Conservation (phyloP, 257 asterid genomes). For the Paulownia fortunei region DNA sequence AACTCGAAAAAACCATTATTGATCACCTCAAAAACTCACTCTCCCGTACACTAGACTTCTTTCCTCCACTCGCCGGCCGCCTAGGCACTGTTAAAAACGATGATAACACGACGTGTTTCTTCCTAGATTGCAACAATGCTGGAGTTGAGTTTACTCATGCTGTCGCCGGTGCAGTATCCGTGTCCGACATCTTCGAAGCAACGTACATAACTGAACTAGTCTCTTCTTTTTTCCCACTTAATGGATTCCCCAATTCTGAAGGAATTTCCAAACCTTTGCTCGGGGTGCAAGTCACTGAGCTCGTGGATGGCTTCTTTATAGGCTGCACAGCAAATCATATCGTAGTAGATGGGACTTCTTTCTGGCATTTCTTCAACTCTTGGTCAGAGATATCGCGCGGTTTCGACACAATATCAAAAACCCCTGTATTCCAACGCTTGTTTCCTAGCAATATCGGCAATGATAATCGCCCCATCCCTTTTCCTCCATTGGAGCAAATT, state of each 20-base stretch:
- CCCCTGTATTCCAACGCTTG: conserved; percentile 38
- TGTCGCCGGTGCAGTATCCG: background rate
- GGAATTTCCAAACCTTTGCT: conserved; percentile 44
- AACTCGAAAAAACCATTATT: conserved; percentile 13
- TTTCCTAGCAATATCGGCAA: background rate
- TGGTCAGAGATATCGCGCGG: conserved; percentile 50
- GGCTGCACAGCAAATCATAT: conserved; percentile 39
- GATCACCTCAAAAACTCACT: conserved; percentile 40
- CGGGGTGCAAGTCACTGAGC: conserved; percentile 47
- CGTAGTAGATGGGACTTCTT: conserved; percentile 35
- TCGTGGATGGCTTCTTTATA: conserved; percentile 48
- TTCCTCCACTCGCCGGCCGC: conserved; percentile 53
- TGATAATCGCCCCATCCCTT: background rate
- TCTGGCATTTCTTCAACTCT: conserved; percentile 50
- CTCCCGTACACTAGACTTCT: conserved; percentile 38
- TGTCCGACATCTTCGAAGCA: conserved; percentile 33
- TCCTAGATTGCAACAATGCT: conserved; percentile 36
- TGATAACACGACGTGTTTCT: conserved; percentile 8
- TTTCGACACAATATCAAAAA: background rate
- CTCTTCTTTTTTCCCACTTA: conserved; percentile 37
- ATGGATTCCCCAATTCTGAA: conserved; percentile 28
- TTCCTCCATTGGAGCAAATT: conserved; percentile 10
- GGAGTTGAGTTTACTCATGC: conserved; percentile 42
- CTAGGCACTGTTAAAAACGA: background rate
- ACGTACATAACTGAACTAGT: conserved; percentile 30